Conservation (phyloP, 2,329 filamentous ascomycete genomes). For the Sporothrix pallida region DNA sequence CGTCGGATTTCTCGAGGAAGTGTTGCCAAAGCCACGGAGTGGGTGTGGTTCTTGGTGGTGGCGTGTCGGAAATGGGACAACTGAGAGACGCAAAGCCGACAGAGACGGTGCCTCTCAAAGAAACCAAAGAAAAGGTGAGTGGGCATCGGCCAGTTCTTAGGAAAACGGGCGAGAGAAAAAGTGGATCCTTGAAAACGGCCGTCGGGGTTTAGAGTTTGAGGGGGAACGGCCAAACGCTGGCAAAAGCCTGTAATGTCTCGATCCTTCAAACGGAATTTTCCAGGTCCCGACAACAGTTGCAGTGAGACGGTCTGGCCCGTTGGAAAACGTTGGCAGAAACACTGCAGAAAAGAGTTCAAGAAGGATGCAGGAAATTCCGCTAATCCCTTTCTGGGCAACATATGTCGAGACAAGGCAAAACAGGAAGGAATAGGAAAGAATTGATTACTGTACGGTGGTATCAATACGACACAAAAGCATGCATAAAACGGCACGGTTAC, state of each 20-base stretch:
- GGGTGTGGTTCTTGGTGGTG: neutral
- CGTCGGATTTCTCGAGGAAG: neutral
- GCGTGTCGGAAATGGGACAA: slow-evolving; percentile 22
- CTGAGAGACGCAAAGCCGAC: neutral
- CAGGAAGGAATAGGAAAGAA: no score
- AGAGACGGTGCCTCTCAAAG: neutral
- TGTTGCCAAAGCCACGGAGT: no score
- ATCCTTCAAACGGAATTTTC: no score
- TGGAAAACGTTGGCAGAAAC: no score
- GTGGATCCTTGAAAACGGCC: neutral
- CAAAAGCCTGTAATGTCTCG: no score
- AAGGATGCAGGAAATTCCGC: no score
- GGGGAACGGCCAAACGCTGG: neutral
- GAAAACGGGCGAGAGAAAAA: neutral
- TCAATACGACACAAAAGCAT: no score
- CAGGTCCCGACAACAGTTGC: neutral
- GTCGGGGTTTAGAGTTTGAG: neutral
- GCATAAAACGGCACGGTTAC: no score
- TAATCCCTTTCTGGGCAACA: no score
- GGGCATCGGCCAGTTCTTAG: neutral
- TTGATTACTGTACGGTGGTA: no score
- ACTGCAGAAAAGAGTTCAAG: no score
- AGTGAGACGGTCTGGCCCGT: neutral
- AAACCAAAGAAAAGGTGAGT: neutral
- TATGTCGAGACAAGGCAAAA: no score